These are phyloP conservation scores for Huntiella abstrusa DNA, from an alignment of 2,329 filamentous ascomycete species.

Conservation along the genomic window DNA sequence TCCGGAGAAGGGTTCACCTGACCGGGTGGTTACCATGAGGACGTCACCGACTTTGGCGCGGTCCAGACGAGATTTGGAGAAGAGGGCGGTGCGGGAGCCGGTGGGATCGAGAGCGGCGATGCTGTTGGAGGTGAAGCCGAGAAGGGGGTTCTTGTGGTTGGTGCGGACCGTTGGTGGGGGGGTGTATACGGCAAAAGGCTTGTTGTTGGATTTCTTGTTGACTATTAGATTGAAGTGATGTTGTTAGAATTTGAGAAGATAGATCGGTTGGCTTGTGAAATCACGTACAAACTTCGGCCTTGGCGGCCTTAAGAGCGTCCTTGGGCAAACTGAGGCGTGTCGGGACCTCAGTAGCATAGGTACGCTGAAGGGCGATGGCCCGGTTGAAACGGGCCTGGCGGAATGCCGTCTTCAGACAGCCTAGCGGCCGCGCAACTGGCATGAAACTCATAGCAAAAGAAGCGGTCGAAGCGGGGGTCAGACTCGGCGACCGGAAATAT, in stretches of 20 bases:
- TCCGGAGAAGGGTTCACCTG: slow-evolving; percentile 73
- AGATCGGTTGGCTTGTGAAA: background rate
- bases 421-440: slow-evolving; percentile 44
- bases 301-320: slow-evolving; percentile 16
- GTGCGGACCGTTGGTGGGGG: slow-evolving; percentile 20
- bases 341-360: slow-evolving; percentile 14
- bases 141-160: slow-evolving; percentile 37
- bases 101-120: slow-evolving; percentile 64
- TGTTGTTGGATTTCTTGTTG: slow-evolving; percentile 11
- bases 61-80: slow-evolving; percentile 59
- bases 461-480: background rate
- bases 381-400: slow-evolving; percentile 36
- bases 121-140: slow-evolving; percentile 46
- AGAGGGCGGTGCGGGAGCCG: slow-evolving; percentile 63
- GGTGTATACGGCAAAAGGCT: slow-evolving; percentile 14
- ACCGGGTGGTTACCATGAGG: slow-evolving; percentile 65
- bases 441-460: slow-evolving; percentile 38
- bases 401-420: slow-evolving; percentile 48
- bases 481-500: background rate
- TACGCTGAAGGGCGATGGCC: slow-evolving; percentile 12
- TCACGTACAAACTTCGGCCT: slow-evolving; percentile 16
- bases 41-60: slow-evolving; percentile 74
- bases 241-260: background rate
- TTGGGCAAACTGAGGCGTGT: slow-evolving; percentile 14
- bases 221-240: slow-evolving; percentile 1